A percentile compares a stretch with the other conserved stretches of the same genome.
Conservation (phyloP, 106 monocot genomes). For the Dactylorhiza incarnata region DNA sequence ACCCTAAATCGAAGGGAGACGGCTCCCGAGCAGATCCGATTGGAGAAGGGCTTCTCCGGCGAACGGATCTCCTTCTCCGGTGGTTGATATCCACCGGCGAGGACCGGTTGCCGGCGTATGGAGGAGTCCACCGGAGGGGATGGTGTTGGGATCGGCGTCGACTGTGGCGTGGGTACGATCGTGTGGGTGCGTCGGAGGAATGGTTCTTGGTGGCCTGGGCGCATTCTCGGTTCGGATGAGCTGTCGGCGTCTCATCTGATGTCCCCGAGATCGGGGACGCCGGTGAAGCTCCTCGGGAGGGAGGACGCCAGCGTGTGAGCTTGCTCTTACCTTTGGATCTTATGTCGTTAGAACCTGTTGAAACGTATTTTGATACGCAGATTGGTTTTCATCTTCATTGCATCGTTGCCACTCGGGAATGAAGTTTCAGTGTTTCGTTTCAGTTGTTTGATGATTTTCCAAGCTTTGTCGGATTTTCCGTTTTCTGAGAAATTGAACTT, state of each 20-base stretch:
- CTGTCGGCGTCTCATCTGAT: conserved; percentile 24
- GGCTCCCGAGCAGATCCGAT: conserved; percentile 10
- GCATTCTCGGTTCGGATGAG: conserved; percentile 25
- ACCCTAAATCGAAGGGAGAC: conserved; percentile 3
- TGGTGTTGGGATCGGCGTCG: conserved; percentile 20
- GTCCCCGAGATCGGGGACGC: conserved; percentile 26
- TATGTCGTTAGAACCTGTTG: not conserved
- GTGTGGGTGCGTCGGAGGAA: conserved; percentile 47
- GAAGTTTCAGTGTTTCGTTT: not conserved
- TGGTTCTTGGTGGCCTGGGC: conserved; percentile 40
- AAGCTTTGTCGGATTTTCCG: not conserved
- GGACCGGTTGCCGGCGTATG: conserved; percentile 10
- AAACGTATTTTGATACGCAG: not conserved
- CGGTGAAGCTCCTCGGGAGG: conserved; percentile 22
- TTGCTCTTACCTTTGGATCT: conserved; percentile 6
- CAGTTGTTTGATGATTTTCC: not conserved
- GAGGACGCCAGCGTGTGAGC: conserved; percentile 26
- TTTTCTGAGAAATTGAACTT: not conserved
- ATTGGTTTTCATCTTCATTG: not conserved
- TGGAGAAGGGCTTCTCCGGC: not conserved
- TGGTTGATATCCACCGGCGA: not conserved
- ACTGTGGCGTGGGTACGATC: conserved; percentile 30
- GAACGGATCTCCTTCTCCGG: not conserved
- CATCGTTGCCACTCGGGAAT: not conserved
- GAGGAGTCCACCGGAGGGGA: conserved; percentile 14